These are phyloP conservation scores for Saturnispora gosingensis DNA, from an alignment of 805 yeast genomes.

Conservation along the genomic window DNA sequence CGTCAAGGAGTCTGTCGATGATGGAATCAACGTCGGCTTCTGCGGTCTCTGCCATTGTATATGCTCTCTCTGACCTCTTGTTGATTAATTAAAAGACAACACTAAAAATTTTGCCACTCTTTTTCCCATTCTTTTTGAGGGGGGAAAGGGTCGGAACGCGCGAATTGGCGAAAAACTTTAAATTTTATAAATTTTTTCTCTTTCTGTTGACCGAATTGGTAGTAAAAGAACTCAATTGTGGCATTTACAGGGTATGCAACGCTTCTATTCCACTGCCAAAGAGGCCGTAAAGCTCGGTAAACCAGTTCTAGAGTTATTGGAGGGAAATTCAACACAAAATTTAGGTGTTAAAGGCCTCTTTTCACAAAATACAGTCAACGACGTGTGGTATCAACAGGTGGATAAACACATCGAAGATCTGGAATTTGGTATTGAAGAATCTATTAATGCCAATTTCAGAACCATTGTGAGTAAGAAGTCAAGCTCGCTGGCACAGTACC, in stretches of 20 bases:
- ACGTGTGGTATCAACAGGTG: conserved; percentile 42
- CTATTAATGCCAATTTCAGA: conserved; percentile 9
- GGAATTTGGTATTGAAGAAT: conserved; percentile 29
- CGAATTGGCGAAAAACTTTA: background rate
- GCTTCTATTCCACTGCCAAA: background rate
- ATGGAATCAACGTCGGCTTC: conserved; percentile 96
- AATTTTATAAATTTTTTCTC: background rate
- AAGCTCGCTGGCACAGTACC: conserved; percentile 19
- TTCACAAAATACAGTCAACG: conserved; percentile 37
- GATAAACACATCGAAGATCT: conserved; percentile 31
- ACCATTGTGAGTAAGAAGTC: background rate
- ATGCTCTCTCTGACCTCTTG: conserved; percentile 13
- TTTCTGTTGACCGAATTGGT: background rate
- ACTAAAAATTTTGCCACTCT: background rate
- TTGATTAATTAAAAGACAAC: background rate
- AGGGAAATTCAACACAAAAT: conserved; percentile 1
- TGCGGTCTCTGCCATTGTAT: conserved; percentile 26
- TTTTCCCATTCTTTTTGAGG: background rate
- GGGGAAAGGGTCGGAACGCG: background rate
- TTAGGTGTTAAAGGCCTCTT: conserved; percentile 42
- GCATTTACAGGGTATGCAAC: background rate
- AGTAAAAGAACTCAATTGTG: background rate
- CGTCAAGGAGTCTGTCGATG: conserved; percentile 93
- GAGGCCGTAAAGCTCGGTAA: background rate
- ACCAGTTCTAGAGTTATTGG: conserved; percentile 1